phyloP scores from a whole-genome alignment of 768 basidiomycete species.

The Phaeotremella fagi region DNA sequence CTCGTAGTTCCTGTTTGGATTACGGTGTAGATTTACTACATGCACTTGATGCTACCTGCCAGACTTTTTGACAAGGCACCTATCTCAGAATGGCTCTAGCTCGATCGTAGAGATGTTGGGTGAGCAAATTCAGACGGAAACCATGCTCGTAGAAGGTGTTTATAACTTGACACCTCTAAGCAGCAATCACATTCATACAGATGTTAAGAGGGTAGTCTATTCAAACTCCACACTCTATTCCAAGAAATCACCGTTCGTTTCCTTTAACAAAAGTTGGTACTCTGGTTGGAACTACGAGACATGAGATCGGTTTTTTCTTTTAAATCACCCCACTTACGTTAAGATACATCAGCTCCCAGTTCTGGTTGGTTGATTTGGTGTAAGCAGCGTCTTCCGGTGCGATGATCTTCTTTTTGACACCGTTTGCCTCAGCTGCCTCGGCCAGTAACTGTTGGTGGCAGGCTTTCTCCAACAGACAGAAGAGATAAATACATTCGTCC shows the following conservation, averaged over 20 bases:
- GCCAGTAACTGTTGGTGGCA: slow-evolving; percentile 17
- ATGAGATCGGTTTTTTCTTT: not conserved
- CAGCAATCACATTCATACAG: too few species aligned
- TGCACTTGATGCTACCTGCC: too few species aligned
- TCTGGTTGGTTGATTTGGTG: slow-evolving; percentile 12
- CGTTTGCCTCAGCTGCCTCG: slow-evolving; percentile 12
- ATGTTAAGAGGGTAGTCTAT: too few species aligned
- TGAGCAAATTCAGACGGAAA: too few species aligned
- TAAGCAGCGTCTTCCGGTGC: slow-evolving; percentile 16
- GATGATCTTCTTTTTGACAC: slow-evolving; percentile 11
- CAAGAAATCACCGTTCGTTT: slow-evolving; percentile 14
- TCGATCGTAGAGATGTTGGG: too few species aligned
- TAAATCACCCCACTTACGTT: slow-evolving; percentile 2
- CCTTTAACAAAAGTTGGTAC: slow-evolving; percentile 15
- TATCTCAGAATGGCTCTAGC: too few species aligned
- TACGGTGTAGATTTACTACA: too few species aligned
- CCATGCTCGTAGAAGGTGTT: too few species aligned
- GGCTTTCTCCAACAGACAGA: slow-evolving; percentile 13
- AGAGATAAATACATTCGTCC: slow-evolving; percentile 16
- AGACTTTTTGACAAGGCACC: too few species aligned
- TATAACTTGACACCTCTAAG: too few species aligned
- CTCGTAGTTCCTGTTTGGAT: slow-evolving; percentile 26
- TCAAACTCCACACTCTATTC: too few species aligned
- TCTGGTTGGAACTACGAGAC: slow-evolving; percentile 11
- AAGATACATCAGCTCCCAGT: slow-evolving; percentile 20